These are phyloP conservation scores for Nicotiana obtusifolia DNA, from an alignment of 257 asterid species.

Conservation along the genomic window DNA sequence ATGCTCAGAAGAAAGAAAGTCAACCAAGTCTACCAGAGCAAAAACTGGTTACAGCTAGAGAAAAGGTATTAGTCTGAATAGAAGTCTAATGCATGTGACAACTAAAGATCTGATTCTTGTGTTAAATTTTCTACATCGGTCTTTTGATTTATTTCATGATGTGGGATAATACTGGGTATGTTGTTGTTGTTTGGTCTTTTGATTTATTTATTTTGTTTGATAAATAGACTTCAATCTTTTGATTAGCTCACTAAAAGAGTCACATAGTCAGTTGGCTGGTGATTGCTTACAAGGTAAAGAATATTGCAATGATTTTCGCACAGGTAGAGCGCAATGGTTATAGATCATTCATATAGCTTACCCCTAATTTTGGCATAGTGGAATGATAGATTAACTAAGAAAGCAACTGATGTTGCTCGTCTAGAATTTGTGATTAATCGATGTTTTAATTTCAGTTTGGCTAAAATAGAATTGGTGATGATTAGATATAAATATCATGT, in stretches of 20 bases:
- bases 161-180: too few species aligned
- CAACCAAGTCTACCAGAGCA: constrained; percentile 26
- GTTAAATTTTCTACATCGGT: not conserved
- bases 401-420: not conserved
- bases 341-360: not conserved
- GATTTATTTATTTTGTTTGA: not conserved
- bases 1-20: constrained; percentile 23
- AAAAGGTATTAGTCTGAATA: constrained; percentile 33
- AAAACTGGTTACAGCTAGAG: constrained; percentile 20
- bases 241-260: not conserved
- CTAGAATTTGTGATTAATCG: not conserved
- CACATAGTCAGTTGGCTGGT: not conserved
- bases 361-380: not conserved
- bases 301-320: not conserved
- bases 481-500: not conserved
- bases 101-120: not conserved
- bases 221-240: not conserved
- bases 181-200: not conserved
- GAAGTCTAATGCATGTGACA: not conserved
- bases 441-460: not conserved
- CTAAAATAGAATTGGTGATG: not conserved
- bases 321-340: not conserved
- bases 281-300: not conserved
- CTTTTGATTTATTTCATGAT: not conserved
- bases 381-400: not conserved